Conservation (phyloP, 2,329 filamentous ascomycete species). For the Diaporthe eres region DNA sequence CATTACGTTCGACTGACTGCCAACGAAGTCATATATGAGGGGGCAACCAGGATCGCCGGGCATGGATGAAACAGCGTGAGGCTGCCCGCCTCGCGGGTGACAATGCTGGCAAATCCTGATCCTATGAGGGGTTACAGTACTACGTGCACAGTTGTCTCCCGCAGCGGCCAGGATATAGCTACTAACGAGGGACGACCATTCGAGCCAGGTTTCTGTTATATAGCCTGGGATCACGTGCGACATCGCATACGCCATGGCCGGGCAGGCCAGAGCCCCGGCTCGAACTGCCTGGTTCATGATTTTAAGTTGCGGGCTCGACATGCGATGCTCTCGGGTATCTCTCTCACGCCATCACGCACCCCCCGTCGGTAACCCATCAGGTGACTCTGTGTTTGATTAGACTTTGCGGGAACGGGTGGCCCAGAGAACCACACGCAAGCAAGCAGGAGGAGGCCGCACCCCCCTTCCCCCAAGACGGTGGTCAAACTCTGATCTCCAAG, state of each 20-base stretch:
- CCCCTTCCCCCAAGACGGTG: not conserved
- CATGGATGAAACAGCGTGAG: constrained; percentile 19
- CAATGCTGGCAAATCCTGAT: not conserved
- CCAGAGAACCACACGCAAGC: not conserved
- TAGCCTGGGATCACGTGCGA: constrained; percentile 25
- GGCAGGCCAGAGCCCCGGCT: not conserved
- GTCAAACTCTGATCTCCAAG: constrained; percentile 23
- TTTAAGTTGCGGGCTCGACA: constrained; percentile 27
- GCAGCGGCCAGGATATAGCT: constrained; percentile 11
- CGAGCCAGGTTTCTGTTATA: not conserved
- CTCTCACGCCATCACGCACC: not conserved
- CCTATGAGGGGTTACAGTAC: constrained; percentile 18
- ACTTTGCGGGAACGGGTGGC: constrained; percentile 4
- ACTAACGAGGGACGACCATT: not conserved
- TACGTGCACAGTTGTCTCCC: not conserved
- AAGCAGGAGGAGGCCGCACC: not conserved
- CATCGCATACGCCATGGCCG: not conserved
- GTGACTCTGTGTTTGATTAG: constrained; percentile 2
- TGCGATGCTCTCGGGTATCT: constrained; percentile 25
- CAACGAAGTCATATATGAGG: constrained; percentile 11
- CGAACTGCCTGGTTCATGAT: constrained; percentile 3
- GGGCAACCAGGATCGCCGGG: constrained; percentile 14
- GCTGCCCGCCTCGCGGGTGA: constrained; percentile 2
- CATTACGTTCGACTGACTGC: not conserved
- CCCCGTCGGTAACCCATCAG: not conserved